Percentiles rank a stretch among this genome's conserved stretches.
phyloP scores from a whole-genome alignment of 2,329 filamentous ascomycete species.

The Hymenoscyphus salicellus region DNA sequence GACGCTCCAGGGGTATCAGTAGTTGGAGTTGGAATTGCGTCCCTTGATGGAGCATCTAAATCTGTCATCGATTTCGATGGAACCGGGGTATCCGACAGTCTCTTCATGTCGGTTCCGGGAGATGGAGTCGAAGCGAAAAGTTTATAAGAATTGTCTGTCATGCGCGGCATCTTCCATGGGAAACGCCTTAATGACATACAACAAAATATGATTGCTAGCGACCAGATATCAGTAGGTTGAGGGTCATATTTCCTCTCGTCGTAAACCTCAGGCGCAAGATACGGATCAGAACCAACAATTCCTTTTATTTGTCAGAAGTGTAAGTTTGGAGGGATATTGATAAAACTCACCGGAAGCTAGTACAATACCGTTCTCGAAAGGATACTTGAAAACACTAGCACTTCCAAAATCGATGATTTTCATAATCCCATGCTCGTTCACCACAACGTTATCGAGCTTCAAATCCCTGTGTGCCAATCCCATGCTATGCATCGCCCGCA shows the following conservation, averaged over 20 bases:
- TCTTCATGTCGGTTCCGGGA: constrained; percentile 51
- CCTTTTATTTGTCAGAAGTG: constrained; percentile 44
- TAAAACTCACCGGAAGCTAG: constrained; percentile 68
- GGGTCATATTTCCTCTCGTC: constrained; percentile 92
- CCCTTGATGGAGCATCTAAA: constrained; percentile 24
- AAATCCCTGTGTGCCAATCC: constrained; percentile 91
- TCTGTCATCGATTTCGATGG: constrained; percentile 31
- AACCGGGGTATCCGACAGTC: constrained; percentile 24
- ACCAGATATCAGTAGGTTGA: constrained; percentile 94
- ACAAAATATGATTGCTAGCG: constrained; percentile 95
- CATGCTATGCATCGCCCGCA: constrained; percentile 92
- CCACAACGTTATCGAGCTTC: constrained; percentile 96
- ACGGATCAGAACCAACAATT: constrained; percentile 84
- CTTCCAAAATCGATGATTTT: constrained; percentile 99
- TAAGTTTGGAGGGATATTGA: not conserved
- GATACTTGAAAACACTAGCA: constrained; percentile 94
- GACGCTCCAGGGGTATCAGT: constrained; percentile 10
- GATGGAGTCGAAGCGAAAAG: constrained; percentile 85
- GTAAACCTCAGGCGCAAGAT: constrained; percentile 94
- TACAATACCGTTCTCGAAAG: constrained; percentile 87
- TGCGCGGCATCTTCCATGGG: constrained; percentile 91
- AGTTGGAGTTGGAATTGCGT: constrained; percentile 20
- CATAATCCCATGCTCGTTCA: constrained; percentile 95
- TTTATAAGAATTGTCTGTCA: constrained; percentile 92
- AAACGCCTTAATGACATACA: constrained; percentile 96